phyloP scores from a whole-genome alignment of 192 early-diverging fungal genomes.

The Jimgerdemannia flammicorona region DNA sequence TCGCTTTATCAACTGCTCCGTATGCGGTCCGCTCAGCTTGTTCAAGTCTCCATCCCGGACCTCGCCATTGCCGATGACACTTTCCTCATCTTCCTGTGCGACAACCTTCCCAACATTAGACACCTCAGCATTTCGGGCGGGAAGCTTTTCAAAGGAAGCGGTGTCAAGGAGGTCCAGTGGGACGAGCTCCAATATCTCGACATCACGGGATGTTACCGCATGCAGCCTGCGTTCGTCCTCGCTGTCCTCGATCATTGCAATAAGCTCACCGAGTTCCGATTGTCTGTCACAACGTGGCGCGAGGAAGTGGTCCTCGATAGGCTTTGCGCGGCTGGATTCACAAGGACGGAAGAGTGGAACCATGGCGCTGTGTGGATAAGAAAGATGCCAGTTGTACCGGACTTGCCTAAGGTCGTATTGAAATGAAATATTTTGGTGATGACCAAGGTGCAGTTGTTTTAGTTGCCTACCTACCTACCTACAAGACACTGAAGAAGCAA shows the following conservation, averaged over 20 bases:
- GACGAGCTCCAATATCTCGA: not conserved
- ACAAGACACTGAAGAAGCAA: too few species aligned
- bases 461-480: too few species aligned
- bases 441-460: too few species aligned
- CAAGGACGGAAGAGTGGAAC: not conserved
- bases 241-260: not conserved
- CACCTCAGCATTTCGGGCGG: not conserved
- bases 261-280: not conserved
- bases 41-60: not conserved
- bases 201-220: not conserved
- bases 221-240: not conserved
- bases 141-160: not conserved
- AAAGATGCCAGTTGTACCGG: too few species aligned
- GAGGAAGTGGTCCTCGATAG: not conserved
- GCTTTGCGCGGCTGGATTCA: not conserved
- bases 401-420: too few species aligned
- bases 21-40: not conserved
- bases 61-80: not conserved
- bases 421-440: too few species aligned
- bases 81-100: not conserved
- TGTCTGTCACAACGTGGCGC: not conserved
- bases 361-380: too few species aligned
- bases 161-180: not conserved
- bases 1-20: not conserved
- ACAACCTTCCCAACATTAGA: not conserved